phyloP scores from a whole-genome alignment of 345 rosid genomes.

The Murraya paniculata region DNA sequence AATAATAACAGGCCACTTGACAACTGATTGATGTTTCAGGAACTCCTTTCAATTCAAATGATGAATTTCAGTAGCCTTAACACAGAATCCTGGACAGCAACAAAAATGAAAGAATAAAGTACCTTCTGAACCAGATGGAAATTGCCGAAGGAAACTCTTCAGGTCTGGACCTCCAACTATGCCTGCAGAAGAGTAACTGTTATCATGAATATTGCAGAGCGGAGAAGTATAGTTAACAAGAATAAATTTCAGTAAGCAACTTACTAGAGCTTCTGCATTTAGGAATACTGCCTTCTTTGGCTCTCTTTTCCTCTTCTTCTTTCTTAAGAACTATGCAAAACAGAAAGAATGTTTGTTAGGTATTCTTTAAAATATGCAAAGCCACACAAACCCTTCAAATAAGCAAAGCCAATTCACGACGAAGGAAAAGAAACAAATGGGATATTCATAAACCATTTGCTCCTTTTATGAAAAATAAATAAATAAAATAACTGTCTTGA shows the following conservation, averaged over 20 bases:
- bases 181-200: slow-evolving; percentile 35
- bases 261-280: slow-evolving; percentile 43
- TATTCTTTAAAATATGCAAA: background rate
- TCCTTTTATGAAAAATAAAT: background rate
- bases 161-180: slow-evolving; percentile 78
- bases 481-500: background rate
- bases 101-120: slow-evolving; percentile 6
- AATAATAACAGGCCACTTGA: background rate
- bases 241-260: slow-evolving; percentile 16
- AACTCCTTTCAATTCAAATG: slow-evolving; percentile 10
- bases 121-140: slow-evolving; percentile 73
- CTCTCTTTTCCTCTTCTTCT: slow-evolving; percentile 82
- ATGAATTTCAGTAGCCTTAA: background rate
- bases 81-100: background rate
- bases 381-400: background rate
- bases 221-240: background rate
- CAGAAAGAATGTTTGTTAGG: slow-evolving; percentile 4
- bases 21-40: slow-evolving; percentile 6
- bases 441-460: background rate
- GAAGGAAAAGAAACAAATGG: background rate
- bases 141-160: slow-evolving; percentile 77
- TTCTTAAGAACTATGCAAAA: slow-evolving; percentile 60
- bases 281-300: slow-evolving; percentile 53
- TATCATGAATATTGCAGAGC: slow-evolving; percentile 5
- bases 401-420: background rate